Percentiles rank a stretch among this genome's conserved stretches.
Conservation (phyloP, 179 eudicot species). For the Drosera spatulata region DNA sequence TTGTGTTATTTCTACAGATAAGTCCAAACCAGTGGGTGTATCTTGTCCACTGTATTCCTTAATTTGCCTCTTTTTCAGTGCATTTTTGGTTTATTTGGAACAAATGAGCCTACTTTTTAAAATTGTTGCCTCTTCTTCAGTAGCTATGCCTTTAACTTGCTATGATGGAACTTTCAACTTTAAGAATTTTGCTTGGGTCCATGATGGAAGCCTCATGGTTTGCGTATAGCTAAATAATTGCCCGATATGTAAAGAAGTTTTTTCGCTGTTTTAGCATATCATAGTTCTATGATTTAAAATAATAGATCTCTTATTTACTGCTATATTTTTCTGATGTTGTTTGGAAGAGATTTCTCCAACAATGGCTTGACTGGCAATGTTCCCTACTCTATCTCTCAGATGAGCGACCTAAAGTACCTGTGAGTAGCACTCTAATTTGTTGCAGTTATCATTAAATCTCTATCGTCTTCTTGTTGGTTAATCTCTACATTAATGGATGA, state of each 20-base stretch:
- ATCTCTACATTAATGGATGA: slow-evolving; percentile 5
- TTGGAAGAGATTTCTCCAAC: slow-evolving; percentile 41
- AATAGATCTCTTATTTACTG: too few relatives aligned
- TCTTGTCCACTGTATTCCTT: too few relatives aligned
- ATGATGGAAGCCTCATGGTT: background rate
- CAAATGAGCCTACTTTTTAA: too few relatives aligned
- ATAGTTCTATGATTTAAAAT: too few relatives aligned
- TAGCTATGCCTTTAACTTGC: too few relatives aligned
- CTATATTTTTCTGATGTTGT: background rate
- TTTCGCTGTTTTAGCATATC: too few relatives aligned
- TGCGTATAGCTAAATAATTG: background rate
- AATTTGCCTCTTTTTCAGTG: too few relatives aligned
- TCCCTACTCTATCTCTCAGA: slow-evolving; percentile 51
- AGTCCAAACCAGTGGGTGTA: too few relatives aligned
- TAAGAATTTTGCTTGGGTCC: background rate
- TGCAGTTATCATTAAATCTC: slow-evolving; percentile 1
- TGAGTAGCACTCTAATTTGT: slow-evolving; percentile 17
- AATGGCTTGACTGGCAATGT: slow-evolving; percentile 38
- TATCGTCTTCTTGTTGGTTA: background rate
- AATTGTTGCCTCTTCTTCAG: too few relatives aligned
- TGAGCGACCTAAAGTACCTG: slow-evolving; percentile 41
- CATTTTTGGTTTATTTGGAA: too few relatives aligned
- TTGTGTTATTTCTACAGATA: too few relatives aligned
- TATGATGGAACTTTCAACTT: too few relatives aligned
- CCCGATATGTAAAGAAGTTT: background rate